phyloP scores from a whole-genome alignment of 345 rosid genomes.

The Luvunga scandens region DNA sequence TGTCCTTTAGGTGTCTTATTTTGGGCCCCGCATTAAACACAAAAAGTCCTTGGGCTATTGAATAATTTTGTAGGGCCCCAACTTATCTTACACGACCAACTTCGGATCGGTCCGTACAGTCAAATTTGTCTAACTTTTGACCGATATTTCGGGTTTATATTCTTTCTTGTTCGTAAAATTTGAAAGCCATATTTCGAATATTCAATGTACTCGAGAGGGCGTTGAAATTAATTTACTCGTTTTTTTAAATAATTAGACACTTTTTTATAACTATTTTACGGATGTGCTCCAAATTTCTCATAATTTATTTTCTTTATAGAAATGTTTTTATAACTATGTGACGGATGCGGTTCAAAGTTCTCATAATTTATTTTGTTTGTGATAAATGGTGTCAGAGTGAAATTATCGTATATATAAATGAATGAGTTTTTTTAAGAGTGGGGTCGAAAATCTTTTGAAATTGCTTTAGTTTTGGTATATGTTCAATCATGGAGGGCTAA shows the following conservation, averaged over 20 bases:
- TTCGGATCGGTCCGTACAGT: conserved; percentile 20
- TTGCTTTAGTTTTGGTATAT: not conserved
- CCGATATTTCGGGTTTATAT: not conserved
- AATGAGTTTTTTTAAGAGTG: too few relatives aligned
- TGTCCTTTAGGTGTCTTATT: conserved; percentile 43
- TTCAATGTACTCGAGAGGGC: not conserved
- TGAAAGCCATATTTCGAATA: not conserved
- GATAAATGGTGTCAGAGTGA: too few relatives aligned
- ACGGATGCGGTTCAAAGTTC: too few relatives aligned
- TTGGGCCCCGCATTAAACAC: conserved; percentile 14
- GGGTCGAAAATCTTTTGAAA: not conserved
- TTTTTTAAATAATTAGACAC: too few relatives aligned
- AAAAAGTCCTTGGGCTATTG: conserved; percentile 20
- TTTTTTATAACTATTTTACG: too few relatives aligned
- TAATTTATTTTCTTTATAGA: too few relatives aligned
- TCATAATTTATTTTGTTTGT: too few relatives aligned
- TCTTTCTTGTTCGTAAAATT: not conserved
- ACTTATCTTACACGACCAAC: conserved; percentile 7
- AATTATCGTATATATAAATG: too few relatives aligned
- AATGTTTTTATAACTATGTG: too few relatives aligned
- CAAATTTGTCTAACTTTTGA: not conserved
- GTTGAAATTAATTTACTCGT: too few relatives aligned
- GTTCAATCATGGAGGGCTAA: conserved; percentile 8
- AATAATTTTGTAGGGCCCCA: conserved; percentile 17
- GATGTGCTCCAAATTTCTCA: too few relatives aligned